phyloP scores from a whole-genome alignment of 2,329 filamentous ascomycete genomes.

The Fusarium sp. region DNA sequence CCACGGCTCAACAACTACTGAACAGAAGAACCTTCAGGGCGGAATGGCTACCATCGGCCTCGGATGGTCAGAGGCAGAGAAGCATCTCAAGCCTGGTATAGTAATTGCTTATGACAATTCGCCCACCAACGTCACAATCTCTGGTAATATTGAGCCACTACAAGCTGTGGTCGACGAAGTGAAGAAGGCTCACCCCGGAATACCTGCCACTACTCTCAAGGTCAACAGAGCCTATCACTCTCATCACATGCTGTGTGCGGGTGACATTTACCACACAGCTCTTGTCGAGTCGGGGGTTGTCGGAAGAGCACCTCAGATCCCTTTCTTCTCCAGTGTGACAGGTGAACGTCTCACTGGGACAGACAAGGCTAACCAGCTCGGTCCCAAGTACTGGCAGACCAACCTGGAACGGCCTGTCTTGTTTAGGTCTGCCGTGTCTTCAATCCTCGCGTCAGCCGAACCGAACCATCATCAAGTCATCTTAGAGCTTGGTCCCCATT shows the following conservation, averaged over 20 bases:
- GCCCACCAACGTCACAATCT: constrained; percentile 50
- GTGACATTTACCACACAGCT: too few relatives aligned
- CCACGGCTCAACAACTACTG: constrained; percentile 47
- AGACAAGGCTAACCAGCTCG: too few relatives aligned
- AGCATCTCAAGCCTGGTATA: constrained; percentile 40
- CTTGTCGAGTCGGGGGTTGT: too few relatives aligned
- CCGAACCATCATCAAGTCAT: too few relatives aligned
- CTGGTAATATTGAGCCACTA: constrained; percentile 45
- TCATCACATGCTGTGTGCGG: constrained; percentile 52
- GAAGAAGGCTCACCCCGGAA: constrained; percentile 44
- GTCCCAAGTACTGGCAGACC: constrained; percentile 42
- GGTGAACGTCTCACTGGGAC: too few relatives aligned
- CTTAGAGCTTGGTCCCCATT: constrained; percentile 44
- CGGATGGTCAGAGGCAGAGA: constrained; percentile 39
- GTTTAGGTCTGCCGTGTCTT: constrained; percentile 32
- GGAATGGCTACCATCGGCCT: constrained; percentile 56
- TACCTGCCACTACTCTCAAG: constrained; percentile 48
- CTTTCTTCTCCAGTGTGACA: constrained; percentile 4
- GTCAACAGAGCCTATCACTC: constrained; percentile 58
- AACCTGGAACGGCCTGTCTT: constrained; percentile 48
- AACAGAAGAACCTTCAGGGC: constrained; percentile 34
- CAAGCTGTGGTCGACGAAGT: constrained; percentile 44
- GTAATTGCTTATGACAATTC: constrained; percentile 54
- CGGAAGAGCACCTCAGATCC: too few relatives aligned
- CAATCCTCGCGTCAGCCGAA: too few relatives aligned